phyloP scores from a whole-genome alignment of 2,329 filamentous ascomycete species.

The Parastagonospora nodorum region DNA sequence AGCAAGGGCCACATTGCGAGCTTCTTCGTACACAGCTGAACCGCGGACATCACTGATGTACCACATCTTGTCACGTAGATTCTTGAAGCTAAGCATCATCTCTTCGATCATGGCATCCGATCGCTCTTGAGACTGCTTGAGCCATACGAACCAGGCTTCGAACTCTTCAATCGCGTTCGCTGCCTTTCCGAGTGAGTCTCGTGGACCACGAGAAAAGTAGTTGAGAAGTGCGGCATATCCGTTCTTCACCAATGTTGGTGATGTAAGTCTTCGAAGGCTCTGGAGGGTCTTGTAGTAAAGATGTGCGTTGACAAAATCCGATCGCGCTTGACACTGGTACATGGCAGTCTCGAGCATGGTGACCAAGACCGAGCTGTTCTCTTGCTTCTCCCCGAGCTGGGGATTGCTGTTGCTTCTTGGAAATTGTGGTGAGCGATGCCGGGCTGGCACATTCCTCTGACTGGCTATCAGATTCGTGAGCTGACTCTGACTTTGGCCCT shows the following conservation, averaged over 20 bases:
- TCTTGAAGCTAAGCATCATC: slow-evolving; percentile 74
- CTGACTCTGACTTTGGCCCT: slow-evolving; percentile 40
- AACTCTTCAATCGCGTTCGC: slow-evolving; percentile 77
- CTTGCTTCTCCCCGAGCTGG: slow-evolving; percentile 35
- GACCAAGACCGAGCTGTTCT: slow-evolving; percentile 61
- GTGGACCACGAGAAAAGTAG: slow-evolving; percentile 73
- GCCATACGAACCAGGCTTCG: slow-evolving; percentile 80
- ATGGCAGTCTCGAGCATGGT: slow-evolving; percentile 79
- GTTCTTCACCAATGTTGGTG: slow-evolving; percentile 65
- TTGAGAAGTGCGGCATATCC: slow-evolving; percentile 74
- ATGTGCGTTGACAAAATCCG: slow-evolving; percentile 83
- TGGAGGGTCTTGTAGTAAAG: slow-evolving; percentile 84
- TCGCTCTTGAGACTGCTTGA: slow-evolving; percentile 80
- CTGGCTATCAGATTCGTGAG: slow-evolving; percentile 47
- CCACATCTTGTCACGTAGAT: slow-evolving; percentile 96
- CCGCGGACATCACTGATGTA: slow-evolving; percentile 93
- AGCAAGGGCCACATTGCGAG: slow-evolving; percentile 81
- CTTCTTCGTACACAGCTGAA: slow-evolving; percentile 85
- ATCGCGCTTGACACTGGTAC: slow-evolving; percentile 74
- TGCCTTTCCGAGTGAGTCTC: slow-evolving; percentile 71
- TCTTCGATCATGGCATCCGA: slow-evolving; percentile 75
- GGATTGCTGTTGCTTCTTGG: slow-evolving; percentile 50
- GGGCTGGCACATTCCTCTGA: slow-evolving; percentile 40
- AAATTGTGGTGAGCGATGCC: slow-evolving; percentile 45
- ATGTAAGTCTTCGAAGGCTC: slow-evolving; percentile 68